A percentile compares a stretch with the other conserved stretches of the same genome.
Conservation (phyloP, 2,329 filamentous ascomycete genomes). For the Fusarium cyanostomum region DNA sequence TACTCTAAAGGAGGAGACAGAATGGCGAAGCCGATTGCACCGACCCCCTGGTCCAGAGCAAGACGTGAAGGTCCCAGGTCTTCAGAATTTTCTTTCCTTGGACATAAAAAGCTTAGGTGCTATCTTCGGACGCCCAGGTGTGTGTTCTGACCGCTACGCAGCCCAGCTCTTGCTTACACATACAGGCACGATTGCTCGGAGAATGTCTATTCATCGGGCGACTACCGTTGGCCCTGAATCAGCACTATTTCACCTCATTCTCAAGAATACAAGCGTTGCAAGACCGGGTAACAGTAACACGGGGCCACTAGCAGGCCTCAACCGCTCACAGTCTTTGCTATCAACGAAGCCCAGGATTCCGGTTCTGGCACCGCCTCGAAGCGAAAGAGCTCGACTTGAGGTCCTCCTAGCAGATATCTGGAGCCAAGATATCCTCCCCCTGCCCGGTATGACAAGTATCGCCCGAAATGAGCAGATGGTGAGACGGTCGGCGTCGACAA, state of each 20-base stretch:
- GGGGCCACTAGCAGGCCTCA: constrained; percentile 63
- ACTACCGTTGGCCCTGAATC: constrained; percentile 76
- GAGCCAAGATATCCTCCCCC: constrained; percentile 82
- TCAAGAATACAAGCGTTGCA: constrained; percentile 82
- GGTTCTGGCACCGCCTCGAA: constrained; percentile 76
- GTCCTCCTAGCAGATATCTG: constrained; percentile 79
- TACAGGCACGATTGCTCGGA: constrained; percentile 68
- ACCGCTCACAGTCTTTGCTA: constrained; percentile 82
- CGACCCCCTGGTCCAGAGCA: constrained; percentile 60
- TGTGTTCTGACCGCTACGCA: constrained; percentile 5
- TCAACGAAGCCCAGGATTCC: constrained; percentile 72
- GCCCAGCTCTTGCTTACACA: constrained; percentile 8
- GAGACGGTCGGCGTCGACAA: constrained; percentile 80
- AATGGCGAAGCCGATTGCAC: constrained; percentile 78
- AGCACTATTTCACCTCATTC: constrained; percentile 77
- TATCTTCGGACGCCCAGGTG: constrained; percentile 77
- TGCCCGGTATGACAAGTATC: constrained; percentile 79
- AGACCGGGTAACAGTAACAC: constrained; percentile 61
- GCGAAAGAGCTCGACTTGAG: constrained; percentile 82
- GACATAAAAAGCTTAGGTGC: constrained; percentile 79
- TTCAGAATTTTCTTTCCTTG: constrained; percentile 72
- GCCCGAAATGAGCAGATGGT: constrained; percentile 76
- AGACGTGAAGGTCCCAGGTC: constrained; percentile 55
- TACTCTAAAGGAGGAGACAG: constrained; percentile 78
- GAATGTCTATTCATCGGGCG: constrained; percentile 81